A percentile compares a stretch with the other conserved stretches of the same genome.
Conservation (phyloP, 305 asterid genomes). For the Solanum aculeatissimum region DNA sequence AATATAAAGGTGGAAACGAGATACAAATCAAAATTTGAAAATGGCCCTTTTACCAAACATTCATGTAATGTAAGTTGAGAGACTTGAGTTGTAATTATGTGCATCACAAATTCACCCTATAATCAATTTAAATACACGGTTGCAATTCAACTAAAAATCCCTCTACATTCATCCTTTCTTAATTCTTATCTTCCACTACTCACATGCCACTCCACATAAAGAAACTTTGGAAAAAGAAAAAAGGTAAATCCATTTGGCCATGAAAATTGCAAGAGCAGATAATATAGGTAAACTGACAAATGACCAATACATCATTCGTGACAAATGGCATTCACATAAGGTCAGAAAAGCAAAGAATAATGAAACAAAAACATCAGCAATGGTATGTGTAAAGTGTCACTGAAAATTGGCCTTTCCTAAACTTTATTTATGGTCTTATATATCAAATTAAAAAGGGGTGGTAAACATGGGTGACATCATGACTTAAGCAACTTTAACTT, state of each 20-base stretch:
- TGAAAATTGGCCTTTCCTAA: slow-evolving; percentile 1
- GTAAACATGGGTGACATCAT: slow-evolving; percentile 22
- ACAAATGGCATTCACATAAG: neutral
- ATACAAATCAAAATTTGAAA: too few relatives aligned
- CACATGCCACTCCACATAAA: neutral
- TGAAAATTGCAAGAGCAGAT: slow-evolving; percentile 16
- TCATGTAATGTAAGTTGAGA: neutral
- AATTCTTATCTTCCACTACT: too few relatives aligned
- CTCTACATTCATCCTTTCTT: too few relatives aligned
- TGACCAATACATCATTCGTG: slow-evolving; percentile 7
- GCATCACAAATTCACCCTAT: neutral
- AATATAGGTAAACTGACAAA: slow-evolving; percentile 21
- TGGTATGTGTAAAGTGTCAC: neutral
- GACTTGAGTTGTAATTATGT: neutral
- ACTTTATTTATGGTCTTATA: neutral
- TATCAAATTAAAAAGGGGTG: neutral
- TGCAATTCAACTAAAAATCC: neutral
- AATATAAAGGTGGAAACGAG: too few relatives aligned
- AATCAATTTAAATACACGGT: neutral
- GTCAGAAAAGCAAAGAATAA: neutral
- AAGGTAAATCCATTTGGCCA: neutral
- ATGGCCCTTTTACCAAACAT: too few relatives aligned
- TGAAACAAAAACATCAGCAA: neutral
- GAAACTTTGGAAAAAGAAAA: neutral
- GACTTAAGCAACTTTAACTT: slow-evolving; percentile 8